Evolutionary conservation across 225 moss, liverwort and hornwort species (phyloP).

Genomic region (Ulota crispa): DNA sequence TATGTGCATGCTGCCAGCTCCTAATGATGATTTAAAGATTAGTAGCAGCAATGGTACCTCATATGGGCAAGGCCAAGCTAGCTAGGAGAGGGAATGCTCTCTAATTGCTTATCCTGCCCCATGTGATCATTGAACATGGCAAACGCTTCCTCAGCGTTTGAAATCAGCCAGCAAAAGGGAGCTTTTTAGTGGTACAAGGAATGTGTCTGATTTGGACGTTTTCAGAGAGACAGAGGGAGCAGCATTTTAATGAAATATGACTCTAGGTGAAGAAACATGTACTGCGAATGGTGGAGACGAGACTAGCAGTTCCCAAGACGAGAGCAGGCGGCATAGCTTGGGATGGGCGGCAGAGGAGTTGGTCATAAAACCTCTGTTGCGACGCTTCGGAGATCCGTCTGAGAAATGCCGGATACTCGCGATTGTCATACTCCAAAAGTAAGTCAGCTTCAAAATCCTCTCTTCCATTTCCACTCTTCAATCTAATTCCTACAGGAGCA

Average conservation of each 20-base stretch:
- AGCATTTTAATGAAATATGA: neutral
- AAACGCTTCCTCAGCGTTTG: too few species aligned
- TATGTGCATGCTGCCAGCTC: too few species aligned
- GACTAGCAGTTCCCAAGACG: neutral
- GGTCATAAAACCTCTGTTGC: slow-evolving; percentile 70
- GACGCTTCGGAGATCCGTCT: slow-evolving; percentile 69
- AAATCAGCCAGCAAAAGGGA: too few species aligned
- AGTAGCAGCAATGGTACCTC: too few species aligned
- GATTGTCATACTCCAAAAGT: slow-evolving; percentile 51
- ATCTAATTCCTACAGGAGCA: neutral
- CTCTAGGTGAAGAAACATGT: slow-evolving; percentile 1
- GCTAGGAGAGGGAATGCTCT: too few species aligned
- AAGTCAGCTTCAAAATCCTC: slow-evolving; percentile 10
- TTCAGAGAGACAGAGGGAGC: too few species aligned
- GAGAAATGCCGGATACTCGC: slow-evolving; percentile 81
- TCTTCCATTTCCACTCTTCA: neutral
- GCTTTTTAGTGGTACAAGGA: too few species aligned
- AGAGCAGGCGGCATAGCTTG: slow-evolving; percentile 44
- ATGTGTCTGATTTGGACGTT: too few species aligned
- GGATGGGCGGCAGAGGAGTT: slow-evolving; percentile 78
- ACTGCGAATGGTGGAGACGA: slow-evolving; percentile 9
- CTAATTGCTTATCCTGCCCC: too few species aligned
- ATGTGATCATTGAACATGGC: too few species aligned
- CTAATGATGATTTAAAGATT: too few species aligned
- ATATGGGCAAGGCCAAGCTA: too few species aligned